A percentile compares a stretch with the other conserved stretches of the same genome.
These are phyloP conservation scores for Pseudogymnoascus pannorum DNA, from an alignment of 2,329 filamentous ascomycete species.

Conservation along the genomic window DNA sequence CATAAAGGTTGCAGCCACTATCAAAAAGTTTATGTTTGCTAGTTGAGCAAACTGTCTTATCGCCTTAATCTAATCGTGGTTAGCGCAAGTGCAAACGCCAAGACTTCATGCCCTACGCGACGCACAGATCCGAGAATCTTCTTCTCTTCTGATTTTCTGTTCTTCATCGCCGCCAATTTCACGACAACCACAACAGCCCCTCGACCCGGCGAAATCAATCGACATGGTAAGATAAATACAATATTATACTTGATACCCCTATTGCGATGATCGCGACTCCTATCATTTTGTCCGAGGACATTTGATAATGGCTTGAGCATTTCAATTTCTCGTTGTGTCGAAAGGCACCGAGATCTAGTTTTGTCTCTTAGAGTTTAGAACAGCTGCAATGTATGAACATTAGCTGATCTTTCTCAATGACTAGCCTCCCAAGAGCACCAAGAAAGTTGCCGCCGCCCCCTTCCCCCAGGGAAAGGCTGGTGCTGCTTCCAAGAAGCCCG, in stretches of 20 bases:
- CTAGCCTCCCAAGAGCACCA: constrained; percentile 92
- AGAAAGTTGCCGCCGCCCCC: constrained; percentile 96
- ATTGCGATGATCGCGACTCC: constrained; percentile 24
- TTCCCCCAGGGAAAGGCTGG: constrained; percentile 91
- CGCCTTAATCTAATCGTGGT: constrained; percentile 2
- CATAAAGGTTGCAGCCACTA: constrained; percentile 5
- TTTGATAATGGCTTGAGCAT: constrained; percentile 55
- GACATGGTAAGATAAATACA: constrained; percentile 52
- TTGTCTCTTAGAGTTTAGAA: constrained; percentile 85
- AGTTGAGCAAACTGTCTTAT: constrained; percentile 10
- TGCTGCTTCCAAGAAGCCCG: constrained; percentile 75
- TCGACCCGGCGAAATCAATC: constrained; percentile 43
- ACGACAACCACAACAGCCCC: constrained; percentile 33
- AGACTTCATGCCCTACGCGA: constrained; percentile 18
- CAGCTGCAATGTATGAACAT: constrained; percentile 72
- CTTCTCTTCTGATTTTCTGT: constrained; percentile 25
- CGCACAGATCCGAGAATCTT: constrained; percentile 19
- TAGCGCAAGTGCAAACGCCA: constrained; percentile 16
- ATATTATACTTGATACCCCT: constrained; percentile 13
- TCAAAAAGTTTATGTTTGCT: constrained; percentile 15
- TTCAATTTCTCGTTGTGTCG: constrained; percentile 30
- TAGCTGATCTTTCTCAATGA: constrained; percentile 34
- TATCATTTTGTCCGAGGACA: constrained; percentile 25
- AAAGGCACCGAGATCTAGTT: constrained; percentile 24
- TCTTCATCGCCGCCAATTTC: constrained; percentile 35